These are phyloP conservation scores for Solanum pennellii DNA, from an alignment of 257 asterid genomes.

Conservation along the genomic window DNA sequence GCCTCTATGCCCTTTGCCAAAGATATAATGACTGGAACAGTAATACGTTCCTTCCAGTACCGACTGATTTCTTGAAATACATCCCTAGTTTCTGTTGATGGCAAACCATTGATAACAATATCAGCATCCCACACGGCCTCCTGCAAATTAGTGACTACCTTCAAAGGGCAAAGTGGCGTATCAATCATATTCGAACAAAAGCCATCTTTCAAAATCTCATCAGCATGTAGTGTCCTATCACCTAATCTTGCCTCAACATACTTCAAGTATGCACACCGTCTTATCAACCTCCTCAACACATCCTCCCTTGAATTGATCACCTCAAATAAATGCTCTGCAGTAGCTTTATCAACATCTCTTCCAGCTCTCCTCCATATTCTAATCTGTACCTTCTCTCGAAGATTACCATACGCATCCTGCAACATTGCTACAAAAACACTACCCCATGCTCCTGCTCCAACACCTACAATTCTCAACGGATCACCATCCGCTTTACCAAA, in stretches of 20 bases:
- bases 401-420: slow-evolving; percentile 68
- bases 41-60: slow-evolving; percentile 80
- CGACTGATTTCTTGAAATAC: slow-evolving; percentile 67
- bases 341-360: slow-evolving; percentile 47
- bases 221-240: slow-evolving; percentile 70
- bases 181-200: slow-evolving; percentile 86
- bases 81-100: slow-evolving; percentile 78
- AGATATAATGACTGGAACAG: slow-evolving; percentile 56
- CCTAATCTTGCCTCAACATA: slow-evolving; percentile 88
- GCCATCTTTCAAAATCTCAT: slow-evolving; percentile 80
- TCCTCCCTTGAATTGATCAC: slow-evolving; percentile 84
- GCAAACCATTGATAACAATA: slow-evolving; percentile 75
- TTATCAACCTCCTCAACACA: slow-evolving; percentile 69
- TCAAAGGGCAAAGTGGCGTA: slow-evolving; percentile 82
- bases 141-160: slow-evolving; percentile 86
- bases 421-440: slow-evolving; percentile 78
- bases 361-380: slow-evolving; percentile 83
- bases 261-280: slow-evolving; percentile 75
- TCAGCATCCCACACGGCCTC: slow-evolving; percentile 98
- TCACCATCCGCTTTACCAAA: slow-evolving; percentile 61
- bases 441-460: slow-evolving; percentile 95
- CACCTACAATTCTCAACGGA: slow-evolving; percentile 61
- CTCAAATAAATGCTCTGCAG: slow-evolving; percentile 74
- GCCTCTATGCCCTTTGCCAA: slow-evolving; percentile 93
- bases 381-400: slow-evolving; percentile 60